phyloP scores from a whole-genome alignment of 2,329 filamentous ascomycete species.

The Capronia americana region DNA sequence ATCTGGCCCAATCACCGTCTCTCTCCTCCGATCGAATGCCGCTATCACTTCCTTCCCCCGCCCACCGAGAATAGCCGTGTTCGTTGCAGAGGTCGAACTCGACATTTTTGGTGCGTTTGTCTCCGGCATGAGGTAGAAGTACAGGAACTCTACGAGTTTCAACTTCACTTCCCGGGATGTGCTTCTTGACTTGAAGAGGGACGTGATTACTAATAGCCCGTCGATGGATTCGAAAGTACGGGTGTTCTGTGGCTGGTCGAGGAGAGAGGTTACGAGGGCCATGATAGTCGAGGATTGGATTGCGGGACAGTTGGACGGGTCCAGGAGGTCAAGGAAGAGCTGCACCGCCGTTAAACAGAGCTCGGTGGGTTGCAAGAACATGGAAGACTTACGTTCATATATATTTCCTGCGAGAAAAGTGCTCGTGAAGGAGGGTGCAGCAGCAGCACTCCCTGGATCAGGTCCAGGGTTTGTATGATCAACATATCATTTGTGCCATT shows the following conservation, averaged over 20 bases:
- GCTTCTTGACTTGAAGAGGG: slow-evolving; percentile 85
- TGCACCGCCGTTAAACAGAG: slow-evolving; percentile 41
- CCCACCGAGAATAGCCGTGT: slow-evolving; percentile 56
- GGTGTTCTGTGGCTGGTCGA: slow-evolving; percentile 85
- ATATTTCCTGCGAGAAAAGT: slow-evolving; percentile 84
- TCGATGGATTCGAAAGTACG: slow-evolving; percentile 91
- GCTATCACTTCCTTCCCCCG: slow-evolving; percentile 72
- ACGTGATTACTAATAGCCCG: slow-evolving; percentile 88
- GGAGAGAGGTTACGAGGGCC: slow-evolving; percentile 84
- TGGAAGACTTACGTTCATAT: slow-evolving; percentile 77
- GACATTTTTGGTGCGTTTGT: slow-evolving; percentile 53
- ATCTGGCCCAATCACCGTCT: slow-evolving; percentile 39
- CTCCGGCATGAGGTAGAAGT: slow-evolving; percentile 99
- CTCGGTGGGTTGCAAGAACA: background rate
- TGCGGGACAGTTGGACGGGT: slow-evolving; percentile 86
- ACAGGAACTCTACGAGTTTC: slow-evolving; percentile 95
- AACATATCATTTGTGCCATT: slow-evolving; percentile 85
- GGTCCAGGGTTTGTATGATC: slow-evolving; percentile 84
- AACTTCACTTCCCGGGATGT: slow-evolving; percentile 90
- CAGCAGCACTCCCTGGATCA: slow-evolving; percentile 86
- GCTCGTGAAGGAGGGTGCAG: slow-evolving; percentile 88
- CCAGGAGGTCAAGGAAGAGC: slow-evolving; percentile 91
- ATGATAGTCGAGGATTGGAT: slow-evolving; percentile 91
- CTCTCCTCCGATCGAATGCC: slow-evolving; percentile 55
- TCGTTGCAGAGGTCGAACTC: slow-evolving; percentile 49